Evolutionary conservation across 371 early-diverging fungal species (phyloP).

Genomic region (Saksenaea vasiformis): DNA sequence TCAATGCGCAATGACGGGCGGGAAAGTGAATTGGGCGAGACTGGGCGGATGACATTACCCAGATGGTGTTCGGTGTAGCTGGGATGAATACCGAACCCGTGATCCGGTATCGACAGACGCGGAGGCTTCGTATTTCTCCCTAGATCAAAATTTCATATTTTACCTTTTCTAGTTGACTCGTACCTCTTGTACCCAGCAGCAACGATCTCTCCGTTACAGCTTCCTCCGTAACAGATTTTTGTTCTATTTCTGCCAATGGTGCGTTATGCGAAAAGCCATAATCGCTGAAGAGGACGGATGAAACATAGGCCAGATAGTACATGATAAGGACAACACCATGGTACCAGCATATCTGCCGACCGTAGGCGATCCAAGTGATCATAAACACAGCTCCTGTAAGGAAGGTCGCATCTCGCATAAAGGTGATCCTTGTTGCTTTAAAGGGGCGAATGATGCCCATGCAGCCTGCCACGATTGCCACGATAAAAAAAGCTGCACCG

Average conservation of each 20-base stretch:
- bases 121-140: conserved; percentile 21
- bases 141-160: conserved; percentile 3
- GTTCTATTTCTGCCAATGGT: background rate
- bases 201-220: background rate
- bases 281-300: conserved; percentile 48
- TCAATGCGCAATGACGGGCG: conserved; percentile 27
- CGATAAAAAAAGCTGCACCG: conserved; percentile 79
- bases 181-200: background rate
- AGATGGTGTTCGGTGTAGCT: conserved; percentile 25
- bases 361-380: conserved; percentile 60
- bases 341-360: conserved; percentile 60
- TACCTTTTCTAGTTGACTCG: background rate
- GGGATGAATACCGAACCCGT: conserved; percentile 24
- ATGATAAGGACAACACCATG: conserved; percentile 58
- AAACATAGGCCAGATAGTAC: conserved; percentile 61
- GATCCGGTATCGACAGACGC: conserved; percentile 27
- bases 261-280: conserved; percentile 20
- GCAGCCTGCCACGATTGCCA: conserved; percentile 72
- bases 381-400: conserved; percentile 69
- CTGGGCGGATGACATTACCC: conserved; percentile 38
- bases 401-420: conserved; percentile 74
- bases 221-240: conserved; percentile 1
- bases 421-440: conserved; percentile 60
- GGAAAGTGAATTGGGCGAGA: conserved; percentile 28
- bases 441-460: conserved; percentile 74